Base-by-base conservation (phyloP, 164 flowering plant species). In the Piper betle region DNA sequence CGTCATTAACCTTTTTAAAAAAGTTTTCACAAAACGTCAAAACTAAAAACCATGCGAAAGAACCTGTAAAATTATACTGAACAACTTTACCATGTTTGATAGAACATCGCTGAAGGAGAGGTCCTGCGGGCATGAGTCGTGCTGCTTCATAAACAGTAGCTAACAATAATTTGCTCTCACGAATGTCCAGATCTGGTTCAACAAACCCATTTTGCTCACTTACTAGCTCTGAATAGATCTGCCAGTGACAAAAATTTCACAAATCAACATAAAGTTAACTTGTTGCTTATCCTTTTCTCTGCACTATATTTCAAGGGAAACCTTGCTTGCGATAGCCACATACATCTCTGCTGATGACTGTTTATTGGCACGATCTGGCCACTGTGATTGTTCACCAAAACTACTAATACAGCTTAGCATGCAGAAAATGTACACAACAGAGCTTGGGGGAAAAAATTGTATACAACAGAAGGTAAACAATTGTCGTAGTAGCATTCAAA, bases 131-230 rank as follows among this genome's bases (percentile, higher is more conserved):
- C 59, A 79, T 77, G 66, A 82, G 84, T 55, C 90, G 84, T 42
- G 85, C 83, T 59, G 90, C 78, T 70, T 84, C 90, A 71, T 82
- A 84, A 40, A 84, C 64, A 65, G 86, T 79, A 58, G 90, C 86
- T 73, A 82, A 59, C 60, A 84, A 64, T 55, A 76, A 73, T 39
- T 61, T 71, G 80, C 77, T 76, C 64, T 68, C 67, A 37, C 74
- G 65, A 60, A 79, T 64, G 72, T 71, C 62, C 43, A 57, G 68
- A 37, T 70, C 78, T 60, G 68, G 59, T 9, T 60, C 65, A 37
- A 53, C 17, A 61, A 70, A 68, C 25, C 39, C 41, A 39, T 76
- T 16, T 11, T 69, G 25, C 50, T 61, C 72, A 73, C 57, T 71
- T 42, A 62, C 42, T 55, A 84, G 64, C 75, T 84, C 90, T 0